Percentiles rank a stretch among this genome's conserved stretches.
phyloP scores from a whole-genome alignment of 306 rosid genomes.

The Castanea mollissima region DNA sequence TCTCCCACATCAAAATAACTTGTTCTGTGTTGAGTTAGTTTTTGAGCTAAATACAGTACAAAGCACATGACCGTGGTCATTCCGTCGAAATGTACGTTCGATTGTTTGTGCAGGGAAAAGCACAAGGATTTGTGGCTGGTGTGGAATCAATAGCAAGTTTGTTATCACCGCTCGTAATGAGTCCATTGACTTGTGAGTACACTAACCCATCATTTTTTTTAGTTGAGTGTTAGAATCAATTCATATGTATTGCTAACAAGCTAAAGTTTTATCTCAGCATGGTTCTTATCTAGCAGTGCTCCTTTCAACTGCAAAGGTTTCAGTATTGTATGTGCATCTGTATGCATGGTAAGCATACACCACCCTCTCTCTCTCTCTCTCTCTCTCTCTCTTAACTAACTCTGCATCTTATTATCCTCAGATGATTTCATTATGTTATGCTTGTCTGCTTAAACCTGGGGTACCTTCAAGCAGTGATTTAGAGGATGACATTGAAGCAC shows the following conservation, averaged over 20 bases:
- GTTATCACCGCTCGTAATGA: slow-evolving; percentile 72
- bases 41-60: too few relatives aligned
- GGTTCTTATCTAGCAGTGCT: slow-evolving; percentile 67
- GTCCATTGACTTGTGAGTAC: slow-evolving; percentile 76
- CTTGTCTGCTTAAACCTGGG: slow-evolving; percentile 44
- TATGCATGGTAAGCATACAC: slow-evolving; percentile 55
- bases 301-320: slow-evolving; percentile 92
- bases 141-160: slow-evolving; percentile 68
- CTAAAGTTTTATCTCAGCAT: slow-evolving; percentile 47
- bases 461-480: slow-evolving; percentile 19
- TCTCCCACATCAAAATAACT: too few relatives aligned
- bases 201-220: background rate
- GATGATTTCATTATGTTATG: slow-evolving; percentile 57
- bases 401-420: slow-evolving; percentile 23
- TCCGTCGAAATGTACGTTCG: background rate
- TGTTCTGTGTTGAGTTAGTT: too few relatives aligned
- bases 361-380: background rate
- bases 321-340: slow-evolving; percentile 68
- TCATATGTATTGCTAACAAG: background rate
- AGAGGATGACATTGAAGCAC: slow-evolving; percentile 42
- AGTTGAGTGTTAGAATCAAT: background rate
- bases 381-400: slow-evolving; percentile 1
- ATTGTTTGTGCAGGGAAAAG: slow-evolving; percentile 51
- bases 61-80: too few relatives aligned
- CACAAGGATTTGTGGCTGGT: slow-evolving; percentile 82